These are phyloP conservation scores for Orbilia ellipsospora DNA, from an alignment of 2,329 filamentous ascomycete genomes.

Conservation along the genomic window DNA sequence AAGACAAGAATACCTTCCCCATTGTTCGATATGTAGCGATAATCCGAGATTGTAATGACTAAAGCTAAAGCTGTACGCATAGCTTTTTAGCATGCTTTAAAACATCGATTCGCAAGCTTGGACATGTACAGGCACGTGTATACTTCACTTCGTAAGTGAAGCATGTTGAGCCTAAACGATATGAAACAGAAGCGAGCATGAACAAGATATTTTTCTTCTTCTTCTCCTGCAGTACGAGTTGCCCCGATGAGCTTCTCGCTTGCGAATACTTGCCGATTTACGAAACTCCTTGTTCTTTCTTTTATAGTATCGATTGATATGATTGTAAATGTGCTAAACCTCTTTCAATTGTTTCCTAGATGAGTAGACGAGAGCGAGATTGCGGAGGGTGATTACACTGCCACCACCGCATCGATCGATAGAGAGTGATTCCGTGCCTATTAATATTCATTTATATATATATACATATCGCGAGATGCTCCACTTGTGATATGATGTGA, in stretches of 20 bases:
- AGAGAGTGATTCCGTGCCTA: neutral
- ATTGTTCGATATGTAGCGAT: too few relatives aligned
- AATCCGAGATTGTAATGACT: too few relatives aligned
- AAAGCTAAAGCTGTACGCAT: too few relatives aligned
- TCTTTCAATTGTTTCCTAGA: neutral
- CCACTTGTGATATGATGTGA: neutral
- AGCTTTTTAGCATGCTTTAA: too few relatives aligned
- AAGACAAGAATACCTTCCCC: conserved; percentile 36
- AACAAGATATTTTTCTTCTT: neutral
- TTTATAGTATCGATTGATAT: too few relatives aligned
- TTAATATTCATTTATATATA: conserved; percentile 31
- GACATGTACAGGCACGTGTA: too few relatives aligned
- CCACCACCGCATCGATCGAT: conserved; percentile 40
- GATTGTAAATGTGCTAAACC: neutral
- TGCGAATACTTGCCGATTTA: too few relatives aligned
- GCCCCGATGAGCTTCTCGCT: too few relatives aligned
- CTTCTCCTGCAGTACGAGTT: too few relatives aligned
- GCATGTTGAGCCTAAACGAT: conserved; percentile 50
- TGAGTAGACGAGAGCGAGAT: conserved; percentile 12
- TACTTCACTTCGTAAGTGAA: neutral
- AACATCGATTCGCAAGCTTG: too few relatives aligned
- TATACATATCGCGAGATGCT: neutral
- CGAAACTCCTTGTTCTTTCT: too few relatives aligned
- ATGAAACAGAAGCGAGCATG: conserved; percentile 39
- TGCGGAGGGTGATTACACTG: conserved; percentile 30